Base-by-base conservation (phyloP, 208 protist genomes). In the Ichthyophonus hoferi region DNA sequence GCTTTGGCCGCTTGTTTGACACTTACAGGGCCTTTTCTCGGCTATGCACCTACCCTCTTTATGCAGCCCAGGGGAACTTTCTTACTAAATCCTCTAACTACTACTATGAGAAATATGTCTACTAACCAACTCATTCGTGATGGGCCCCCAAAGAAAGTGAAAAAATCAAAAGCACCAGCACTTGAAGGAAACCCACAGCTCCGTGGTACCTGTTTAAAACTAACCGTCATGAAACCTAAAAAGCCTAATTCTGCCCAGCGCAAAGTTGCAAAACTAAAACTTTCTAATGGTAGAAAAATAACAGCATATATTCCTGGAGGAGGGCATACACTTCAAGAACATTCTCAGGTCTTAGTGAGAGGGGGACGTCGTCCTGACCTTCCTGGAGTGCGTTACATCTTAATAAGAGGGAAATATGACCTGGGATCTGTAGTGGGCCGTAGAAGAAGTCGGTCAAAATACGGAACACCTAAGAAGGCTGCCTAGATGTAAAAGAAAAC, bases 391-490 rank as follows among this genome's bases (percentile, higher is more conserved):
- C 1, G 40, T 24, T 89, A 86, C 87, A 83, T 77, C 37, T 2
- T 89, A 3, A 86, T 89, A n/a, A 83, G 87, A 43, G 67, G 87
- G 1, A 89, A 89, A 40, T 89, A 81, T 58, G 87, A 89, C 41
- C n/a, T 50, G 31, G 42, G 33, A 43, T 40, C 85, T 24, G 50
- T 67, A 24, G 14, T n/a, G 50, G 24, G 24, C 50, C 50, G 50
- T 67, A 7, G 50, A 7, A 7, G 50, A 7, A 67, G 50, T 24
- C 50, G 50, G 14, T 67, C 50, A 7, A 67, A 67, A 24, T 67
- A 67, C 50, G 50, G 50, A n/a, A 24, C 24, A 24, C 50, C 50
- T 67, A 7, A 24, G 14, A 67, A 67, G 50, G 24, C 50, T 7
- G 50, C 50, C 7, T 67, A 67, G 50, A 67, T 7, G 50, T n/a